Evolutionary conservation across 2,329 filamentous ascomycete genomes (phyloP), one percentile per base, ranked within the genome.

Genomic region (Zymoseptoria passerinii): DNA sequence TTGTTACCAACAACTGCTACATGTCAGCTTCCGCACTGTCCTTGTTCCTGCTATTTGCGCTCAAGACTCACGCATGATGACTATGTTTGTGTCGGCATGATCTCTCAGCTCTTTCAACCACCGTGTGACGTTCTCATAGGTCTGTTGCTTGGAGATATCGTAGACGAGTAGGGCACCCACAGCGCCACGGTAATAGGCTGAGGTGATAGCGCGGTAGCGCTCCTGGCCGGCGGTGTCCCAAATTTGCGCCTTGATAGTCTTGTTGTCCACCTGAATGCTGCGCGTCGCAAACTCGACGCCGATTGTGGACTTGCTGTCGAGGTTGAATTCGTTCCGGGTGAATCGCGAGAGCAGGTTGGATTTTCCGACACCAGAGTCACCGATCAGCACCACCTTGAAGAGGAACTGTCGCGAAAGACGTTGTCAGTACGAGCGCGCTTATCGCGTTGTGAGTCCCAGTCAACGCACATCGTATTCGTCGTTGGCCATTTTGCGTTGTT

Each of bases 201-300:
- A 96, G 69, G 94, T 99, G 76, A 99, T 99, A 75, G 94, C 94
- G 75, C 95, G 90, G 81, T 97, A 99, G 76, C 94, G 88, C 80
- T 99, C 94, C 81, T 99, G 94, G 68, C 94, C 94, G 67, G 94
- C 94, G 60, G 94, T 99, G 81, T 99, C 94, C 94, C 95, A 99
- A 72, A 99, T 99, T 81, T 99, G 94, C 70, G 94, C 94, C 83
- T 99, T 99, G 86, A 99, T 99, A 65, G 94, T 99, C 84, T 99
- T 99, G 73, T 89, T 89, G 78, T 99, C 94, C 72, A 99, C 94
- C 79, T 97, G 92, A 75, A 99, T 99, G 68, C 91, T 96, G 65
- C 94, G 87, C 69, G 94, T 99, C 70, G 95, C 94, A 76, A 99
- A 99, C 80, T 99, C 94, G 76, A 99, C 94, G 71, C 94, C 94